These are phyloP conservation scores for Coniochaeta sp. DNA, from an alignment of 2,329 filamentous ascomycete genomes.

Conservation along the genomic window DNA sequence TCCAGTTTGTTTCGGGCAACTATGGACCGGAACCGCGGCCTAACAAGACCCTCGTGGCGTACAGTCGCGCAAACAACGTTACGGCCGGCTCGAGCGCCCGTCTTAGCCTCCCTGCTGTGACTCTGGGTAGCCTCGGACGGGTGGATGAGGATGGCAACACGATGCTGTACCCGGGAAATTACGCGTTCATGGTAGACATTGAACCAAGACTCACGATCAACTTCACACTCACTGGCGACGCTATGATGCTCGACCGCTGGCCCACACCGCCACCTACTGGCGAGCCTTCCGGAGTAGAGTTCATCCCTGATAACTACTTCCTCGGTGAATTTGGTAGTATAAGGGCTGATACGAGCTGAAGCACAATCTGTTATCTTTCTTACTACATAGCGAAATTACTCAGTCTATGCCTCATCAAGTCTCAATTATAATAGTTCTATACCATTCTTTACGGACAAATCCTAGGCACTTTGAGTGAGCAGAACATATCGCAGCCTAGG, in stretches of 20 bases:
- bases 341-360: no score
- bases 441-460: no score
- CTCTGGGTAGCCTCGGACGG: constrained; percentile 40
- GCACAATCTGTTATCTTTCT: no score
- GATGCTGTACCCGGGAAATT: constrained; percentile 46
- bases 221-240: constrained; percentile 38
- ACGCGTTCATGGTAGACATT: constrained; percentile 37
- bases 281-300: no score
- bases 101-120: constrained; percentile 31
- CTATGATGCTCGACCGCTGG: constrained; percentile 30
- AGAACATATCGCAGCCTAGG: no score
- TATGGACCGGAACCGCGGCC: constrained; percentile 42
- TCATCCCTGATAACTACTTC: no score
- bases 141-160: constrained; percentile 41
- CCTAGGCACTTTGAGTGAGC: no score
- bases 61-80: constrained; percentile 35
- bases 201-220: constrained; percentile 29
- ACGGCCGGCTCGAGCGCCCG: constrained; percentile 19
- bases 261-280: no score
- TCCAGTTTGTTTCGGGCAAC: constrained; percentile 40
- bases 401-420: no score
- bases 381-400: no score
- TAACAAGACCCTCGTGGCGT: constrained; percentile 43
- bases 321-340: no score
- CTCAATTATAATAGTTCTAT: no score